These are phyloP conservation scores for Yarrowia yakushimensis DNA, from an alignment of 805 yeast genomes.

Conservation along the genomic window DNA sequence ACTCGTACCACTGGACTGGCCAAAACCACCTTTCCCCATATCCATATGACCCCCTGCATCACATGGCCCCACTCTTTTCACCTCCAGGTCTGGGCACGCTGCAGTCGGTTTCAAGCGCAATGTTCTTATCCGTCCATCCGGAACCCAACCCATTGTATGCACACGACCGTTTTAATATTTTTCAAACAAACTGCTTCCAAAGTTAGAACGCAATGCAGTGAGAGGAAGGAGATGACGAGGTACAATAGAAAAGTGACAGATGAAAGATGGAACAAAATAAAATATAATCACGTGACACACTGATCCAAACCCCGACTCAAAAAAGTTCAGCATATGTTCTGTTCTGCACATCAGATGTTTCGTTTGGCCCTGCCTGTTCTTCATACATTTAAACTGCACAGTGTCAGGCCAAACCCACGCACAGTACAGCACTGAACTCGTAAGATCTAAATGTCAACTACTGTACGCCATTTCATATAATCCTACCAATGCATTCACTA, in stretches of 20 bases:
- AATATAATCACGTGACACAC: no score
- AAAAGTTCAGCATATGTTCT: no score
- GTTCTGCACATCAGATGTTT: no score
- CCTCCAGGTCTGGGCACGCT: neutral
- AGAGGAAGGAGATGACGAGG: neutral
- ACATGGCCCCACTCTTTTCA: neutral
- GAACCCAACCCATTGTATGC: neutral
- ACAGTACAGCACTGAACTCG: no score
- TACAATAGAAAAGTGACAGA: neutral
- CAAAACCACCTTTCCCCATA: neutral
- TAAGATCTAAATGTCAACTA: no score
- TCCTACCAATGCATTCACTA: constrained; percentile 18
- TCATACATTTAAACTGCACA: no score
- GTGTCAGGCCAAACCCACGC: no score
- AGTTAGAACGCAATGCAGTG: neutral
- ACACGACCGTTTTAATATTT: neutral
- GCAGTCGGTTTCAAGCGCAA: neutral
- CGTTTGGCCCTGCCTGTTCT: no score
- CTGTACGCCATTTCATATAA: neutral
- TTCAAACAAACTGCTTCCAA: neutral
- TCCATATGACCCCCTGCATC: neutral
- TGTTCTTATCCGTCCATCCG: neutral
- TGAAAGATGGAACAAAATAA: no score
- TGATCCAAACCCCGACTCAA: no score
- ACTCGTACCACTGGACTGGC: neutral